These are phyloP conservation scores for Osmanthus fragrans DNA, from an alignment of 257 asterid genomes.

Conservation along the genomic window DNA sequence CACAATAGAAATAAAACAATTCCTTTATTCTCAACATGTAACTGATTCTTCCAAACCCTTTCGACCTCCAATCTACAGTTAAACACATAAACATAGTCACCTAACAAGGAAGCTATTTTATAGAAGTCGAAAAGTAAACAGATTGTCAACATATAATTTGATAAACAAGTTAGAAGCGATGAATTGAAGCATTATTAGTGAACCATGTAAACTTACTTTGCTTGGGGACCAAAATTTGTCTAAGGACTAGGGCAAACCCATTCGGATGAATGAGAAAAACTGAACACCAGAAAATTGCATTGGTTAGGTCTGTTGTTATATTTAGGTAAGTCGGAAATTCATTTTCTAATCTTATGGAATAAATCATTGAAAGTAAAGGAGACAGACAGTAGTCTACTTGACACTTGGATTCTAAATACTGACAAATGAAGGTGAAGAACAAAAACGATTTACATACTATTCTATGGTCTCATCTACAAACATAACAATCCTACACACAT, in stretches of 20 bases:
- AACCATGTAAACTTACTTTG: too few relatives aligned
- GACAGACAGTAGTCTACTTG: too few relatives aligned
- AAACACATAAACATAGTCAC: background rate
- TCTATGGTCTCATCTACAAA: too few relatives aligned
- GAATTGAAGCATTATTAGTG: background rate
- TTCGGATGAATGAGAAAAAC: background rate
- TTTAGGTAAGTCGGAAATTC: too few relatives aligned
- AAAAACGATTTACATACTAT: too few relatives aligned
- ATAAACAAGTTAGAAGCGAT: too few relatives aligned
- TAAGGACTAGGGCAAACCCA: background rate
- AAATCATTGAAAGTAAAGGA: too few relatives aligned
- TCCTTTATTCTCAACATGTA: slow-evolving; percentile 83
- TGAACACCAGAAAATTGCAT: background rate
- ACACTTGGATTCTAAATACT: too few relatives aligned
- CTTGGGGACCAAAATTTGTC: background rate
- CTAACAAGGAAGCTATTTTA: background rate
- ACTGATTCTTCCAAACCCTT: slow-evolving; percentile 53
- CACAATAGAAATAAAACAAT: slow-evolving; percentile 62
- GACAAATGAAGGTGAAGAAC: too few relatives aligned
- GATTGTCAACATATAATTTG: background rate
- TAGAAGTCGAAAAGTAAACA: background rate
- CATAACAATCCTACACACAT: too few relatives aligned
- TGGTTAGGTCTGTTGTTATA: background rate
- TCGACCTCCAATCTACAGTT: slow-evolving; percentile 71
- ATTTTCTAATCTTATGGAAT: too few relatives aligned